Evolutionary conservation across 1,284 basidiomycete genomes (phyloP), one percentile per base, ranked within the genome.

Genomic region (Thecaphora frezii): DNA sequence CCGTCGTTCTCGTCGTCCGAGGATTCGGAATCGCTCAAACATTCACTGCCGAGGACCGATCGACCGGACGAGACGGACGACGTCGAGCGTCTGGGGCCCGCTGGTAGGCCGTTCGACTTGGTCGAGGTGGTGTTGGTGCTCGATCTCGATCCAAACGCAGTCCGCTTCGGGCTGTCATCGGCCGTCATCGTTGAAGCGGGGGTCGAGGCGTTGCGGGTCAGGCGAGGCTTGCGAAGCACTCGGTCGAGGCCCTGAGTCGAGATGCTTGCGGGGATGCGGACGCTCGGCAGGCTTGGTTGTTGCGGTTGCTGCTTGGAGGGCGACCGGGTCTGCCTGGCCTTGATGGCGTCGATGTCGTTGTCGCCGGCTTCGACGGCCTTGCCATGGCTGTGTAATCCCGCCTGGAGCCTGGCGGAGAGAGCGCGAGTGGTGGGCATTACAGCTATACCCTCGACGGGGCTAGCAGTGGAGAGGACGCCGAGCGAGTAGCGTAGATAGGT

Each of bases 1-100:
- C 43, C 7, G 8, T 46, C 33, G 9, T 39, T 43, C 26, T 66
- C 64, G 36, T 66, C 64, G 50, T 63, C 64, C 18, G 64, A 66
- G 21, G 64, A 59, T 0, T 66, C 64, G 28, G 64, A 66, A 16
- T 41, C 40, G 40, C 33, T 36, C 33, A 36, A 14, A 4, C 33
- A 16, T 18, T 36, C 33, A 40, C 58, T 58, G 46, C 63, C 63
- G 8, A 66, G 50, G 16, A 66, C 46, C n/a, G 58, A 61, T 25
- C 63, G 52, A 28, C 63, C 49, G 13, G 58, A 61, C 0, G 50
- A 52, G 51, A 23, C 57, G 45, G 54, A 56, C 5, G 51, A 51
- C 10, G 51, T 43, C n/a, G 62, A 65, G 8, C 33, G 33, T 14
- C 33, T 9, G 18, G 33, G 33, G 5, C 33, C 33, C 33, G 33